Evolutionary conservation across 768 basidiomycete species (phyloP), one percentile per base, ranked within the genome.

Genomic region (Lepiota brunneoincarnata): DNA sequence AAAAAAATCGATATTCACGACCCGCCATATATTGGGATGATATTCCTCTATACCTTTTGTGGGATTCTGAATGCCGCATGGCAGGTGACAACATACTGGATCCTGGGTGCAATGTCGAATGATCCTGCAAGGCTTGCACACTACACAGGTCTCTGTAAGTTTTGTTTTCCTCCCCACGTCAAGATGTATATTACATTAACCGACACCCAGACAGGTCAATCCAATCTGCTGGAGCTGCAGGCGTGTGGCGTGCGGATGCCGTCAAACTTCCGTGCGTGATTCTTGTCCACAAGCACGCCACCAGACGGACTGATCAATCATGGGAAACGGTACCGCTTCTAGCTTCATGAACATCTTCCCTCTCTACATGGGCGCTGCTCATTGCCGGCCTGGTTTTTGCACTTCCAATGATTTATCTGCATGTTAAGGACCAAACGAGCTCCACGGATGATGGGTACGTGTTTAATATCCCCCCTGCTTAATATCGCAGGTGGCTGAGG

Each of bases 31-130:
- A 67, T 76, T 10, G 79, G 74, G 41, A 76, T 75, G 46, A 71
- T 84, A 5, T 77, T 77, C 69, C 68, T 92, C 5, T 91, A 84
- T 68, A 80, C 89, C 58, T 80, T 84, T 68, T 88, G 82, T 58
- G 87, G 89, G 23, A 63, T 92, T 10, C 75, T 91, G 55, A 91
- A 93, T 58, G 76, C 90, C 1, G 86, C 89, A 81, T 93, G 90
- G 88, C 91, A 93, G 66, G 91, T 87, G 1, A 82, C 83, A 0
- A 82, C 85, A 4, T 90, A 90, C 66, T 90, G 87, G 87, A 72
- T 89, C 60, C 85, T 90, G 81, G 90, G 90, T 37, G 86, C 87
- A 11, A 89, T 93, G 85, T 89, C 87, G 18, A 91, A 92, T 59
- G 84, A 91, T 66, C 82, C 87, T 7, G 80, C 77, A 1, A 90